Conservation (phyloP, 2,329 filamentous ascomycete genomes). For the Colletotrichum neosansevieriae region DNA sequence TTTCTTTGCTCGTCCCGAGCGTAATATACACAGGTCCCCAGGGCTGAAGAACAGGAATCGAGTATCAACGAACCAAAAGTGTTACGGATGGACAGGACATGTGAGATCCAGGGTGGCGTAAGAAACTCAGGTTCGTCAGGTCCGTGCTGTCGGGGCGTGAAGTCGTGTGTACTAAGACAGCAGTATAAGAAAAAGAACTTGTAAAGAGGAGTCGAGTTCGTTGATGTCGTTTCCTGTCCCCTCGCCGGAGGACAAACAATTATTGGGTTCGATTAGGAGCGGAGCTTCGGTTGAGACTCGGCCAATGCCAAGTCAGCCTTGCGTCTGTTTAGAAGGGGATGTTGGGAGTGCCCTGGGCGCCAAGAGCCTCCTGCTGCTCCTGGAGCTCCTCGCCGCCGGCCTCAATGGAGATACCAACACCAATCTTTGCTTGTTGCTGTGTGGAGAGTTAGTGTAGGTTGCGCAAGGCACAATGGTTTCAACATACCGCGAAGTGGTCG, state of each 20-base stretch:
- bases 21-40: slow-evolving; percentile 41
- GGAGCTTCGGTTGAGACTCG: slow-evolving; percentile 41
- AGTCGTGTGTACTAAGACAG: slow-evolving; percentile 42
- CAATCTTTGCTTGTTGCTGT: slow-evolving; percentile 97
- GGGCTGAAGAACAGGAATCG: slow-evolving; percentile 32
- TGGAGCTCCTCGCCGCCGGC: slow-evolving; percentile 86
- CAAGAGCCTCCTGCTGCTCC: slow-evolving; percentile 79
- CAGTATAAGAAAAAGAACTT: slow-evolving; percentile 36
- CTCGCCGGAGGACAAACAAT: slow-evolving; percentile 38
- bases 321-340: slow-evolving; percentile 71
- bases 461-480: not conserved
- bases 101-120: slow-evolving; percentile 9
- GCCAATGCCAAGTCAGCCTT: slow-evolving; percentile 18
- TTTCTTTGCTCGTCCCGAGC: slow-evolving; percentile 34
- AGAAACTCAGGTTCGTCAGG: slow-evolving; percentile 14
- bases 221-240: slow-evolving; percentile 31
- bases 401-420: slow-evolving; percentile 93
- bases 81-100: slow-evolving; percentile 24
- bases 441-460: slow-evolving; percentile 46
- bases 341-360: slow-evolving; percentile 65
- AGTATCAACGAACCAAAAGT: slow-evolving; percentile 28
- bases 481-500: slow-evolving; percentile 91
- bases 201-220: slow-evolving; percentile 33
- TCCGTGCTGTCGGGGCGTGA: slow-evolving; percentile 35
- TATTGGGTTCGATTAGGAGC: slow-evolving; percentile 42